Evolutionary conservation across 2,329 filamentous ascomycete genomes (phyloP).

Genomic region (Ascochyta koolunga): DNA sequence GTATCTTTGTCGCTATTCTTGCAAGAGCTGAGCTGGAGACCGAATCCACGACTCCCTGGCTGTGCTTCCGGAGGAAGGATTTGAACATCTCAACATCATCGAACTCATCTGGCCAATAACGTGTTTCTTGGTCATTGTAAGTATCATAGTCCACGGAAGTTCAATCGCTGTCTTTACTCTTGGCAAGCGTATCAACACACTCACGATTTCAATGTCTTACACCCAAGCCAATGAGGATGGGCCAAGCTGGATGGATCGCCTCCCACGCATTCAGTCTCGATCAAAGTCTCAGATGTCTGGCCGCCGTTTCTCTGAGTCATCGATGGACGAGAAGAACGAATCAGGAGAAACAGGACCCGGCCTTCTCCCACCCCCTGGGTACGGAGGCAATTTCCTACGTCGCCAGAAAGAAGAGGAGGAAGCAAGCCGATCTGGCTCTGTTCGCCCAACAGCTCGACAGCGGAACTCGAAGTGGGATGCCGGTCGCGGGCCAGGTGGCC

Average conservation of each 20-base stretch:
- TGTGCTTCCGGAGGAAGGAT: slow-evolving; percentile 62
- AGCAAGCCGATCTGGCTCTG: slow-evolving; percentile 62
- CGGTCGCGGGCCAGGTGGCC: slow-evolving; percentile 79
- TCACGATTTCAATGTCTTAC: slow-evolving; percentile 95
- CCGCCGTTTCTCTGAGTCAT: slow-evolving; percentile 65
- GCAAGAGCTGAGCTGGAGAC: slow-evolving; percentile 90
- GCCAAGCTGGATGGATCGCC: slow-evolving; percentile 90
- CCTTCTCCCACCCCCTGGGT: slow-evolving; percentile 71
- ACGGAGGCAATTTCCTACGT: slow-evolving; percentile 78
- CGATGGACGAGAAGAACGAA: slow-evolving; percentile 64
- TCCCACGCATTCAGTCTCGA: slow-evolving; percentile 82
- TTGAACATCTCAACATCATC: slow-evolving; percentile 73
- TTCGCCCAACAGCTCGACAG: slow-evolving; percentile 61
- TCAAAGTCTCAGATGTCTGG: slow-evolving; percentile 78
- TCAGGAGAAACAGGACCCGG: slow-evolving; percentile 63
- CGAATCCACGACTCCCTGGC: slow-evolving; percentile 72
- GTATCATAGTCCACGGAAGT: slow-evolving; percentile 96
- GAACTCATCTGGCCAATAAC: slow-evolving; percentile 94
- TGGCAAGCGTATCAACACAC: slow-evolving; percentile 96
- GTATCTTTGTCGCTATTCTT: slow-evolving; percentile 92
- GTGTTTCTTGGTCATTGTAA: slow-evolving; percentile 90
- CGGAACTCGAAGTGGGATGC: slow-evolving; percentile 68
- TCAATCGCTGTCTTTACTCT: slow-evolving; percentile 97
- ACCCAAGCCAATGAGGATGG: slow-evolving; percentile 88
- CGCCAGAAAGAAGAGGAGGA: slow-evolving; percentile 78